Evolutionary conservation across 2,329 filamentous ascomycete species (phyloP).

Genomic region (Aspergillus sp.): DNA sequence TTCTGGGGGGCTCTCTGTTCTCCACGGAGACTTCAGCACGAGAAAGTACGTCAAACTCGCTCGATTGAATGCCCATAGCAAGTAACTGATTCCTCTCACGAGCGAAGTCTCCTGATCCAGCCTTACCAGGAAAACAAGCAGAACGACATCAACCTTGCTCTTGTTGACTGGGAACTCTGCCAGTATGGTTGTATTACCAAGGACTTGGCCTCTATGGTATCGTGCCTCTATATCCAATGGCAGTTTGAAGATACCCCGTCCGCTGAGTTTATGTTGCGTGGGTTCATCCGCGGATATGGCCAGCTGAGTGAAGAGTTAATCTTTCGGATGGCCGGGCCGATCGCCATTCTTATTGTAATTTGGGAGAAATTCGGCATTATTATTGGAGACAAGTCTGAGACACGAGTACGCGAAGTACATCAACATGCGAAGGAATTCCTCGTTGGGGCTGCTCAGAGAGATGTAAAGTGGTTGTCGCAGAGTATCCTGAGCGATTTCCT

Average conservation of each 20-base stretch:
- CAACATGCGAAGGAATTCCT: neutral
- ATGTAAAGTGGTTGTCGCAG: neutral
- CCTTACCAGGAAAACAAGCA: neutral
- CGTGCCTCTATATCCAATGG: neutral
- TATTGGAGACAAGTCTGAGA: neutral
- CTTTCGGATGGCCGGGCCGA: neutral
- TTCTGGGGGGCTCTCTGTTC: neutral
- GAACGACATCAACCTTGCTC: neutral
- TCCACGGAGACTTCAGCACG: neutral
- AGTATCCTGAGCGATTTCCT: neutral
- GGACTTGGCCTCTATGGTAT: neutral
- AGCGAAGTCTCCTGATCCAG: neutral
- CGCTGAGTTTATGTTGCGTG: neutral
- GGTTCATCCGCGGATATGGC: neutral
- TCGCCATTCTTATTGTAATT: neutral
- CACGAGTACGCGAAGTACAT: neutral
- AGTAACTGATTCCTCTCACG: neutral
- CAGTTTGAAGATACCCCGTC: neutral
- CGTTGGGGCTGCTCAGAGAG: neutral
- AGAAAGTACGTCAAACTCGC: neutral
- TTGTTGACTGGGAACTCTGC: neutral
- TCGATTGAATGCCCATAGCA: too few species aligned
- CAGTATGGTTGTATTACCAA: neutral
- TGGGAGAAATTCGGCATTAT: neutral
- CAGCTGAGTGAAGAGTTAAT: neutral